Evolutionary conservation across 129 eudicot species (phyloP).

Genomic region (Saposhnikovia divaricata): DNA sequence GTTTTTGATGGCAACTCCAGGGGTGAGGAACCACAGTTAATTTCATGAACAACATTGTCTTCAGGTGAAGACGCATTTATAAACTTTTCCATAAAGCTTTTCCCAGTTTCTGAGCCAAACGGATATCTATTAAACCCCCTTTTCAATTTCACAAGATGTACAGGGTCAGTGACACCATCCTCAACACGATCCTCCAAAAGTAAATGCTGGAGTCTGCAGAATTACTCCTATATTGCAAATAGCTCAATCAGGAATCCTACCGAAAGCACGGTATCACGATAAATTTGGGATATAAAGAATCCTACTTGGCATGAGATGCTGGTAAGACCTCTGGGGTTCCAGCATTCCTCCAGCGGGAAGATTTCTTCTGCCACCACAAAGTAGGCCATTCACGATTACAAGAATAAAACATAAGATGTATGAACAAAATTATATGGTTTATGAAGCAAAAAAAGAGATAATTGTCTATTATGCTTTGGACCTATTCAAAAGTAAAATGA

Average conservation of each 20-base stretch:
- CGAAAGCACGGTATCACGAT: background rate
- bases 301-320: slow-evolving; percentile 83
- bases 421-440: background rate
- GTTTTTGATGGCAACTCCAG: slow-evolving; percentile 27
- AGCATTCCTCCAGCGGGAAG: slow-evolving; percentile 61
- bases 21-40: slow-evolving; percentile 21
- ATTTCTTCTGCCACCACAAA: slow-evolving; percentile 53
- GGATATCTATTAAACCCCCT: slow-evolving; percentile 61
- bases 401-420: background rate
- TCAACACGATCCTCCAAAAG: slow-evolving; percentile 82
- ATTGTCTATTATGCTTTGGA: background rate
- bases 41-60: slow-evolving; percentile 51
- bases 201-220: slow-evolving; percentile 75
- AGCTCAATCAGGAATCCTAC: slow-evolving; percentile 2
- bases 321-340: slow-evolving; percentile 60
- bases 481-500: background rate
- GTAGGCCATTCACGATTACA: background rate
- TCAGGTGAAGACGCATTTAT: slow-evolving; percentile 49
- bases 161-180: slow-evolving; percentile 47
- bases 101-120: slow-evolving; percentile 33
- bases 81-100: slow-evolving; percentile 64
- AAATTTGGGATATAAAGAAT: slow-evolving; percentile 10
- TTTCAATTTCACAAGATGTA: slow-evolving; percentile 68
- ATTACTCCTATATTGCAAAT: slow-evolving; percentile 15
- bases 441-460: background rate